Conservation (phyloP, 2,329 filamentous ascomycete genomes). For the Cytospora mali region DNA sequence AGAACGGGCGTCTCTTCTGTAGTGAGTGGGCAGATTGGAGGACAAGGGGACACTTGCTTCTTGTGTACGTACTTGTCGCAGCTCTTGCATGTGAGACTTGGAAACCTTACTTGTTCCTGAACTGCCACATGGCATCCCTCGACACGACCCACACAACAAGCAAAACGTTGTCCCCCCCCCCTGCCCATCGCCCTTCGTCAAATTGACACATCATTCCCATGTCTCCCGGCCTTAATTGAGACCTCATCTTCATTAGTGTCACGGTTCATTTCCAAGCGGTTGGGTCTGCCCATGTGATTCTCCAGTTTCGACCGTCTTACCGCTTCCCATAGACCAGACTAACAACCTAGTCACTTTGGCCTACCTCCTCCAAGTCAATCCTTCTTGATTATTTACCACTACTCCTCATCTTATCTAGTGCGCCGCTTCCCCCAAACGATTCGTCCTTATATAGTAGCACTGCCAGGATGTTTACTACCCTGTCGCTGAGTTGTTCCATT, state of each 20-base stretch:
- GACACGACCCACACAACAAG: slow-evolving; percentile 2
- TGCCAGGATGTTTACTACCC: neutral
- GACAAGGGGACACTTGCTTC: neutral
- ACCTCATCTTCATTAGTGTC: neutral
- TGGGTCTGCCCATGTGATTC: slow-evolving; percentile 2
- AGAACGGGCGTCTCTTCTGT: neutral
- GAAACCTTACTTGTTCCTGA: slow-evolving; percentile 10
- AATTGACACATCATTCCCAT: neutral
- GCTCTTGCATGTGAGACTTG: neutral
- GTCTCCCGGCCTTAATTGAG: neutral
- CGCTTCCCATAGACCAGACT: slow-evolving; percentile 9
- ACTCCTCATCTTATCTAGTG: neutral
- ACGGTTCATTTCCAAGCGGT: neutral
- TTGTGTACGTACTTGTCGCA: too few species aligned
- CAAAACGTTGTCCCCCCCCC: neutral
- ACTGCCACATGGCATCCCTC: slow-evolving; percentile 18
- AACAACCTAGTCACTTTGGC: neutral
- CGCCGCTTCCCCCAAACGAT: neutral
- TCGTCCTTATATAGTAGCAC: neutral
- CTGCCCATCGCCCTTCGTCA: neutral
- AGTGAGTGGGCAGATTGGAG: neutral
- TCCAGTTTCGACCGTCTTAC: slow-evolving; percentile 17
- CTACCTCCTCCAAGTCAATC: neutral
- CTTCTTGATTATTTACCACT: neutral
- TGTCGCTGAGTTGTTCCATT: too few species aligned